These are phyloP conservation scores for Aphanomyces euteiches DNA, from an alignment of 352 stramenopile genomes.

Conservation along the genomic window DNA sequence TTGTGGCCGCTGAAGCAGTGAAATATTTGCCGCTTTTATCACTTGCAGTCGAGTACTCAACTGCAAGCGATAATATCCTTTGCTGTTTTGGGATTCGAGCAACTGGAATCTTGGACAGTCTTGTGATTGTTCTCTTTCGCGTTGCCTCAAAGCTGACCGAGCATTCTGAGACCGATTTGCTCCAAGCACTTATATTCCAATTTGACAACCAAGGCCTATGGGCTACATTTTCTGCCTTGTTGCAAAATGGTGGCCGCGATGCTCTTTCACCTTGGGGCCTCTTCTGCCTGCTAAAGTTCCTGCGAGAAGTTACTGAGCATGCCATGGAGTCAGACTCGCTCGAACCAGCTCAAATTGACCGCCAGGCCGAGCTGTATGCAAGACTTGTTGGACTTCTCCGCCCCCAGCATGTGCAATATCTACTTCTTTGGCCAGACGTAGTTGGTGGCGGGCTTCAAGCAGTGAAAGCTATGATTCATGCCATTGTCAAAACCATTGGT, in stretches of 20 bases:
- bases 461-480: slow-evolving; percentile 76
- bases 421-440: slow-evolving; percentile 73
- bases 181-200: slow-evolving; percentile 7
- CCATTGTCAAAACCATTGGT: slow-evolving; percentile 79
- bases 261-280: slow-evolving; percentile 77
- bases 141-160: slow-evolving; percentile 14
- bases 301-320: slow-evolving; percentile 65
- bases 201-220: slow-evolving; percentile 47
- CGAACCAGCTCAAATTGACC: slow-evolving; percentile 32
- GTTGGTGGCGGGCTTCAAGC: slow-evolving; percentile 73
- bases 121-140: slow-evolving; percentile 30
- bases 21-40: slow-evolving; percentile 8
- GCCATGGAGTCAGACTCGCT: slow-evolving; percentile 32
- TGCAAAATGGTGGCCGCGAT: slow-evolving; percentile 49
- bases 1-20: neutral
- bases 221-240: slow-evolving; percentile 48
- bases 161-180: neutral
- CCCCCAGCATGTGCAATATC: slow-evolving; percentile 50
- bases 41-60: slow-evolving; percentile 17
- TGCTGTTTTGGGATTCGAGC: slow-evolving; percentile 31
- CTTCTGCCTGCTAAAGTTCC: slow-evolving; percentile 79
- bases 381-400: slow-evolving; percentile 58
- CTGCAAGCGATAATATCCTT: neutral
- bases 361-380: slow-evolving; percentile 57
- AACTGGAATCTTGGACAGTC: slow-evolving; percentile 32